Percentiles rank a stretch among this genome's conserved stretches.
These are phyloP conservation scores for Lactifluus subvellereus DNA, from an alignment of 768 basidiomycete genomes.

Conservation along the genomic window DNA sequence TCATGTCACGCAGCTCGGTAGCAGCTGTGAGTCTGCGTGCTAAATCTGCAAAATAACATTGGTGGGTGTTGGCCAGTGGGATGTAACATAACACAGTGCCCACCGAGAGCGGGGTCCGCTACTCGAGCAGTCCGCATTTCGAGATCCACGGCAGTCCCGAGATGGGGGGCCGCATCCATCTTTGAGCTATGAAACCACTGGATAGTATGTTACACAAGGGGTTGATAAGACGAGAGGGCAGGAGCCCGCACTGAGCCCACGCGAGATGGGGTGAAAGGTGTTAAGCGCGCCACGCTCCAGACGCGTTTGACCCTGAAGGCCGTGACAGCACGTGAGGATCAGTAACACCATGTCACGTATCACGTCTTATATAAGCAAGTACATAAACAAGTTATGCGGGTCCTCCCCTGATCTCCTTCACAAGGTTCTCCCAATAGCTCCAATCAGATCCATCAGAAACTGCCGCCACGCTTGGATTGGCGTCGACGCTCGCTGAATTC, in stretches of 20 bases:
- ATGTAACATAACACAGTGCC: conserved; percentile 21
- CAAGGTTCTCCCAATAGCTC: conserved; percentile 25
- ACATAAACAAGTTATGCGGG: conserved; percentile 10
- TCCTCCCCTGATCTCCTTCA: conserved; percentile 25
- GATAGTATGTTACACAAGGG: not conserved
- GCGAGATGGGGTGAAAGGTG: conserved; percentile 3
- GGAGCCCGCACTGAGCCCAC: conserved; percentile 8
- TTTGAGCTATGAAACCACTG: not conserved
- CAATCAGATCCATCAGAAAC: conserved; percentile 22
- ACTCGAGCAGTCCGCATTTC: conserved; percentile 68
- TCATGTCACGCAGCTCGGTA: conserved; percentile 72
- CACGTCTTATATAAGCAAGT: not conserved
- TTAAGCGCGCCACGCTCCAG: not conserved
- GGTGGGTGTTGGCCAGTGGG: not conserved
- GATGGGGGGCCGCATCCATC: conserved; percentile 43
- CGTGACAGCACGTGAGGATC: conserved; percentile 14
- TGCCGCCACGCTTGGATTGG: not conserved
- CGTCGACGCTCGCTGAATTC: not conserved
- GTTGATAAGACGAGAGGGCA: not conserved
- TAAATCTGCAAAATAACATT: conserved; percentile 44
- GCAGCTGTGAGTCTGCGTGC: conserved; percentile 65
- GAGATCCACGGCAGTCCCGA: conserved; percentile 50
- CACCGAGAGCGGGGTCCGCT: conserved; percentile 70
- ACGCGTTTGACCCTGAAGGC: conserved; percentile 17
- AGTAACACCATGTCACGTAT: not conserved